A percentile compares a stretch with the other conserved stretches of the same genome.
These are phyloP conservation scores for Lumnitzera racemosa DNA, from an alignment of 345 rosid genomes.

Conservation along the genomic window DNA sequence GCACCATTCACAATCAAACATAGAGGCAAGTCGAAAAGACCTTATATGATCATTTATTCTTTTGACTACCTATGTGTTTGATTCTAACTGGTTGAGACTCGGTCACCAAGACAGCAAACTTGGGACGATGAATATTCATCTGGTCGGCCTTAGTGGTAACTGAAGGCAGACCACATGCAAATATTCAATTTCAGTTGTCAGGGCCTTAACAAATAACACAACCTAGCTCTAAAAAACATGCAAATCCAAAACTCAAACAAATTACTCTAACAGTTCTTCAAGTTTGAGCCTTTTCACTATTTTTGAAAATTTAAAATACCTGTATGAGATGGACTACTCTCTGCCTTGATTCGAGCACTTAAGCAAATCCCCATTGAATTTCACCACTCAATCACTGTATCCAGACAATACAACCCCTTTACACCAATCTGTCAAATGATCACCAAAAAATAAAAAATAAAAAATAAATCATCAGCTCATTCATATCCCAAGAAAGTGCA, in stretches of 20 bases:
- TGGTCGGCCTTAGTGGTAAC: too few relatives aligned
- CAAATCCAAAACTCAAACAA: neutral
- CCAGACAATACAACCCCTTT: neutral
- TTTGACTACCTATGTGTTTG: too few relatives aligned
- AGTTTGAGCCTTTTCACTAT: neutral
- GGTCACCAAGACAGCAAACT: too few relatives aligned
- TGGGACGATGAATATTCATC: too few relatives aligned
- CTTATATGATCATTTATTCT: too few relatives aligned
- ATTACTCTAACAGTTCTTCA: neutral
- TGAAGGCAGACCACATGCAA: too few relatives aligned
- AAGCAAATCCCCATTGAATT: conserved; percentile 80
- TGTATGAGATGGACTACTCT: conserved; percentile 63
- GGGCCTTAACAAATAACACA: too few relatives aligned
- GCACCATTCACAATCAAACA: too few relatives aligned
- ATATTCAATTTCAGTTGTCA: too few relatives aligned
- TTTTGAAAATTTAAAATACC: conserved; percentile 26
- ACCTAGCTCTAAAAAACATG: neutral
- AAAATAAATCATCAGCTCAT: neutral
- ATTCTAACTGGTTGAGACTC: too few relatives aligned
- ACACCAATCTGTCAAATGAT: conserved; percentile 2
- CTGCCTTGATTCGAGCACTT: conserved; percentile 83
- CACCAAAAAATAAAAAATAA: neutral
- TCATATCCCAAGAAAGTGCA: neutral
- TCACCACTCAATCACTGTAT: conserved; percentile 10
- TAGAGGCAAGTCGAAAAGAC: too few relatives aligned